Base-by-base conservation (phyloP, 768 basidiomycete genomes). In the Sporobolomyces roseus region DNA sequence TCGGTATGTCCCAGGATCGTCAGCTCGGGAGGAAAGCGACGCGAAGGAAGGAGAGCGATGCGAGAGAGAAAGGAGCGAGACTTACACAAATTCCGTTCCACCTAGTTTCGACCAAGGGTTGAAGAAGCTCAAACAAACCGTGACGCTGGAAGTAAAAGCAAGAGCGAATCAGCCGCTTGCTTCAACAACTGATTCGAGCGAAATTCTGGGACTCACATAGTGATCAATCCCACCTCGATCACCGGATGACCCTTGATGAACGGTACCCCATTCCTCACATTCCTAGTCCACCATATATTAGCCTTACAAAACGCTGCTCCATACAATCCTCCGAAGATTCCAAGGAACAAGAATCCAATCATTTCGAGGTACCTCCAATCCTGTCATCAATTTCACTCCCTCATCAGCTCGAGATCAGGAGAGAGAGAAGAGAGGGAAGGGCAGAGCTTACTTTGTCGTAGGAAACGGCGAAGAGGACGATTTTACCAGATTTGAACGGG, bases 281-380 rank as follows among this genome's bases (percentile, higher is more conserved):
- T 78, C 73, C 87, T 87, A 68, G 86, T 86, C 93, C 93, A 97
- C n/a, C 85, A 84, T 74, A 89, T 86, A 79, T 98, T 97, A 50
- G 70, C 71, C 71, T 91, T 90, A 13, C 91, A 91, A 80, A 94
- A 94, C 75, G 86, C 87, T 2, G 93, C 96, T 4, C 96, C 96
- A 75, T 93, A 98, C 14, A 97, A 78, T 12, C 96, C 94, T 14
- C 96, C 94, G 68, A 96, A 85, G n/a, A 91, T 80, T 1, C 93
- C 94, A 16, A 99, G 83, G 43, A 92, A 75, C 10, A 93, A 77
- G 79, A 97, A 99, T 29, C 88, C 88, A 9, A 88, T 65, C 19
- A 97, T 83, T 77, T 98, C 93, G 75, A 87, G 88, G 25, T 87
- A 87, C 77, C 96, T 91, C 89, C 94, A 97, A 76, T 96, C 92